Evolutionary conservation across 768 basidiomycete species (phyloP).

Genomic region (Auriscalpium orientale): DNA sequence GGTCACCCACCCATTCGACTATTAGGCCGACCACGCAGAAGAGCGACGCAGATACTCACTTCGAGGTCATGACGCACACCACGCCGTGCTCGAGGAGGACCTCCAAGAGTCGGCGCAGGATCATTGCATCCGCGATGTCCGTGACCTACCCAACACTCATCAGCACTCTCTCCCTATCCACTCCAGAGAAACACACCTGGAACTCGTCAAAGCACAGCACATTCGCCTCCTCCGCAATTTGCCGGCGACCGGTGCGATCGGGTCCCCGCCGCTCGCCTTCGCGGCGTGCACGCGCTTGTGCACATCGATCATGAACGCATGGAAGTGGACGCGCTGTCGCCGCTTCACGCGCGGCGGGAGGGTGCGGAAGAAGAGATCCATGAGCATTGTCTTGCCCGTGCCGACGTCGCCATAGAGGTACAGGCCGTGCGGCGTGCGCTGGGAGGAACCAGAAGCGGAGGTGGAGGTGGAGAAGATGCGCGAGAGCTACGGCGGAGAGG

Average conservation of each 20-base stretch:
- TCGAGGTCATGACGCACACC: slow-evolving; percentile 93
- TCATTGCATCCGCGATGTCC: slow-evolving; percentile 98
- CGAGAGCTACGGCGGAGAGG: slow-evolving; percentile 1
- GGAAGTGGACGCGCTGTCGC: slow-evolving; percentile 92
- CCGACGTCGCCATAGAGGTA: slow-evolving; percentile 97
- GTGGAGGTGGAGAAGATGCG: slow-evolving; percentile 6
- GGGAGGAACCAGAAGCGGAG: slow-evolving; percentile 12
- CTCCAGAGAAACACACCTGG: slow-evolving; percentile 51
- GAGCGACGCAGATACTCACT: slow-evolving; percentile 46
- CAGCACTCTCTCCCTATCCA: neutral
- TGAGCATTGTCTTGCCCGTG: slow-evolving; percentile 97
- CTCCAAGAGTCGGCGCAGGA: slow-evolving; percentile 84
- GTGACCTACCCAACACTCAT: slow-evolving; percentile 59
- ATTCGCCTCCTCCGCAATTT: slow-evolving; percentile 75
- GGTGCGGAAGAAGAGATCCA: slow-evolving; percentile 93
- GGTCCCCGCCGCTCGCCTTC: slow-evolving; percentile 69
- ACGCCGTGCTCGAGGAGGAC: slow-evolving; percentile 82
- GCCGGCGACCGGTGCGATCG: slow-evolving; percentile 83
- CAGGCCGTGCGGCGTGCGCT: slow-evolving; percentile 52
- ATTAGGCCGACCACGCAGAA: neutral
- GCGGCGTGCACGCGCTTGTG: slow-evolving; percentile 86
- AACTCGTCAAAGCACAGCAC: slow-evolving; percentile 97
- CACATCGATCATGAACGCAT: slow-evolving; percentile 99
- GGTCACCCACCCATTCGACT: too few relatives aligned
- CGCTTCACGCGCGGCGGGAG: slow-evolving; percentile 58